Conservation (phyloP, 345 rosid genomes). For the Isatis tinctoria region DNA sequence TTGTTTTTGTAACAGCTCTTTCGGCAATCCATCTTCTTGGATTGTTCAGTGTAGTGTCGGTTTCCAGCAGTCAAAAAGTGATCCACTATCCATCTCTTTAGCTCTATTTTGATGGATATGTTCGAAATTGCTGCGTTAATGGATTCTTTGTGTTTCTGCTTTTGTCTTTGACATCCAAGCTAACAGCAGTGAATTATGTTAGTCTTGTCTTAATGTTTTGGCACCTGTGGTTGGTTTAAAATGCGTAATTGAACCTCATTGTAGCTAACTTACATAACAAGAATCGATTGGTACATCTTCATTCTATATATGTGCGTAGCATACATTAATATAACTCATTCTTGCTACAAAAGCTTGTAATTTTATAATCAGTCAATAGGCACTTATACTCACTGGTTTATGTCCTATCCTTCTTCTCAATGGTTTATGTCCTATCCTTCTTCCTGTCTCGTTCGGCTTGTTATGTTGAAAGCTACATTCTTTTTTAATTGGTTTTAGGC, state of each 20-base stretch:
- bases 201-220: neutral
- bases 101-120: neutral
- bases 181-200: neutral
- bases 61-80: too few species aligned
- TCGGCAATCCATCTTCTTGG: too few species aligned
- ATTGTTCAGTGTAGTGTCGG: too few species aligned
- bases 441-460: neutral
- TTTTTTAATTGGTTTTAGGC: conserved; percentile 3
- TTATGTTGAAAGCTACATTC: neutral
- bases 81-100: neutral
- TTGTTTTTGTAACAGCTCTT: neutral
- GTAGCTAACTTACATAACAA: neutral
- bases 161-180: neutral
- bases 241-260: neutral
- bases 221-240: neutral
- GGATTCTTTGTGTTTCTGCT: neutral
- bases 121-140: neutral
- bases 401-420: neutral
- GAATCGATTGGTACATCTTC: neutral
- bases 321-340: neutral
- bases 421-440: neutral
- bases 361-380: neutral
- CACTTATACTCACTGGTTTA: neutral
- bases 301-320: too few species aligned
- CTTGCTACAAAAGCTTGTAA: neutral